Percentiles rank a stretch among this genome's conserved stretches.
These are phyloP conservation scores for Spatholobus suberectus DNA, from an alignment of 306 rosid species.

Conservation along the genomic window DNA sequence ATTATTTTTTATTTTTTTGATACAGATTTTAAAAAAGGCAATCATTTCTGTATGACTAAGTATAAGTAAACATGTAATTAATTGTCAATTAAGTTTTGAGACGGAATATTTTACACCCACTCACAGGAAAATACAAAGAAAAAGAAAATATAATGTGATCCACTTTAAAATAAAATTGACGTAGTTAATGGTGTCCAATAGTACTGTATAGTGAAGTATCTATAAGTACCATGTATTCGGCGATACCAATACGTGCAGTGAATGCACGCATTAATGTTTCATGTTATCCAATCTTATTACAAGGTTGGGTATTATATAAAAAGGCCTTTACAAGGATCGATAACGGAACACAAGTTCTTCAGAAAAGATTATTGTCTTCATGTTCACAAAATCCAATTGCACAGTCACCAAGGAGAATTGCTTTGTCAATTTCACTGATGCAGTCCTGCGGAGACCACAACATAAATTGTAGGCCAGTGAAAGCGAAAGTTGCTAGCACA, in stretches of 20 bases:
- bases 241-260: background rate
- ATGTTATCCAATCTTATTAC: background rate
- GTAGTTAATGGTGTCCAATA: background rate
- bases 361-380: background rate
- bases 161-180: background rate
- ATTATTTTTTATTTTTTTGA: background rate
- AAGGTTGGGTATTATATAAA: background rate
- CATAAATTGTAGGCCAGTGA: slow-evolving; percentile 25
- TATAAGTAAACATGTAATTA: background rate
- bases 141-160: background rate
- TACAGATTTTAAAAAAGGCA: background rate
- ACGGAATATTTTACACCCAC: background rate
- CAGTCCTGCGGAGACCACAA: slow-evolving; percentile 35
- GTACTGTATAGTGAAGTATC: background rate
- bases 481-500: slow-evolving; percentile 42
- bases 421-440: slow-evolving; percentile 15
- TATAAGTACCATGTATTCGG: background rate
- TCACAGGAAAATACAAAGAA: background rate
- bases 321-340: background rate
- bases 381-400: slow-evolving; percentile 22
- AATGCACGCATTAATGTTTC: background rate
- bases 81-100: background rate
- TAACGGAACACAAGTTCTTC: background rate
- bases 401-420: slow-evolving; percentile 17
- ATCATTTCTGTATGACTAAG: background rate